These are phyloP conservation scores for Plantago coronopus DNA, from an alignment of 305 asterid species.

Conservation along the genomic window DNA sequence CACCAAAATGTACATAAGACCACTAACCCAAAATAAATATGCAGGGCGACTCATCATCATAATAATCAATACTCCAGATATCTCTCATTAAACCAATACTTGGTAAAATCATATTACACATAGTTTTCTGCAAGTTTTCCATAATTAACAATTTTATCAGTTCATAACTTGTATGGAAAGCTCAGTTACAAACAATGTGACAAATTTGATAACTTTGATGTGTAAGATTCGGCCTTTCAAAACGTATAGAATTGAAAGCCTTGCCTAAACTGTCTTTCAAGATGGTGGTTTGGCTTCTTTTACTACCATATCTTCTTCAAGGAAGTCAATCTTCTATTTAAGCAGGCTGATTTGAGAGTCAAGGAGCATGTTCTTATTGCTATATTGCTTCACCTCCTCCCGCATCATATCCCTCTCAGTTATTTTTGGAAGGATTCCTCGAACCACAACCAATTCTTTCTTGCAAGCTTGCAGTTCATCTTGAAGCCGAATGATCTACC, in stretches of 20 bases:
- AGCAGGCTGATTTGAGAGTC: slow-evolving; percentile 52
- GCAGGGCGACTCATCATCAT: too few species aligned
- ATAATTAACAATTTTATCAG: too few species aligned
- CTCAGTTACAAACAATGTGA: too few species aligned
- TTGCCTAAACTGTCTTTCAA: slow-evolving; percentile 71
- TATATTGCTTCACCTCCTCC: slow-evolving; percentile 77
- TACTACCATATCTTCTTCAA: slow-evolving; percentile 80
- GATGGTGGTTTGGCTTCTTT: slow-evolving; percentile 92
- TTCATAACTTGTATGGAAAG: too few species aligned
- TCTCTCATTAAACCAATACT: too few species aligned
- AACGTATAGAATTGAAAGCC: slow-evolving; percentile 66
- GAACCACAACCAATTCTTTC: slow-evolving; percentile 57
- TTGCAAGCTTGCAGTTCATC: slow-evolving; percentile 75
- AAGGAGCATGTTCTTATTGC: slow-evolving; percentile 75
- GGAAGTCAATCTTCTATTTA: slow-evolving; percentile 77
- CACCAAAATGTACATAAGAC: too few species aligned
- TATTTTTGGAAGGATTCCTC: slow-evolving; percentile 80
- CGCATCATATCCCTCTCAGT: slow-evolving; percentile 83
- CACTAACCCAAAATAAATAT: too few species aligned
- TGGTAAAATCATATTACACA: too few species aligned
- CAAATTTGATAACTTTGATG: too few species aligned
- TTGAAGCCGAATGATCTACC: slow-evolving; percentile 55
- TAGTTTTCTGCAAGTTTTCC: too few species aligned
- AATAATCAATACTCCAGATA: too few species aligned
- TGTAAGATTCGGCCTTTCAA: too few species aligned